These are phyloP conservation scores for Epichloe elymi DNA, from an alignment of 2,329 filamentous ascomycete species.

Conservation along the genomic window DNA sequence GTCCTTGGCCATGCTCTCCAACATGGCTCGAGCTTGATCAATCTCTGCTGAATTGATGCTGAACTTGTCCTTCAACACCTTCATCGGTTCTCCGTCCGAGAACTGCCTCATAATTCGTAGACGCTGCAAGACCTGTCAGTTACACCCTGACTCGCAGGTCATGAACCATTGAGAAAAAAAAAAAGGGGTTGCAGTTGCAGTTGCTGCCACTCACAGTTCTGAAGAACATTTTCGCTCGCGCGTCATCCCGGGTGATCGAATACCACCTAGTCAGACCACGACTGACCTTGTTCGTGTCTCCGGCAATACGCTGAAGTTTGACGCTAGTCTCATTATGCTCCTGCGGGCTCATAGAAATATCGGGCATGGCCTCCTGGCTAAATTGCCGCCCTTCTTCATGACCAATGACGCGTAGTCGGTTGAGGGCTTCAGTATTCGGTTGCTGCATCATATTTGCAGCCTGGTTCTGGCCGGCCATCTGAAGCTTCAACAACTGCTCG, in stretches of 20 bases:
- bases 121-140: slow-evolving; percentile 25
- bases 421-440: slow-evolving; percentile 13
- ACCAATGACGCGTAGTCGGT: slow-evolving; percentile 22
- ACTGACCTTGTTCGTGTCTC: slow-evolving; percentile 31
- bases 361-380: slow-evolving; percentile 25
- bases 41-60: slow-evolving; percentile 39
- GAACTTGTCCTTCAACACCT: slow-evolving; percentile 32
- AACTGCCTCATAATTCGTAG: slow-evolving; percentile 41
- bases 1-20: slow-evolving; percentile 41
- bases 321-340: slow-evolving; percentile 29
- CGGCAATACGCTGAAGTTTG: slow-evolving; percentile 29
- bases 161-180: neutral
- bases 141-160: neutral
- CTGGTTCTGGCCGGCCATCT: slow-evolving; percentile 14
- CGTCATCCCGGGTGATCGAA: slow-evolving; percentile 32
- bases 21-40: slow-evolving; percentile 32
- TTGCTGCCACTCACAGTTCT: slow-evolving; percentile 29
- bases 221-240: slow-evolving; percentile 38
- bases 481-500: slow-evolving; percentile 23
- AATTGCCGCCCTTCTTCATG: slow-evolving; percentile 29
- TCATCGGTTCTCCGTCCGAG: slow-evolving; percentile 33
- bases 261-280: slow-evolving; percentile 36
- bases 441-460: slow-evolving; percentile 8
- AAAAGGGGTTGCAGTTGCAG: neutral
- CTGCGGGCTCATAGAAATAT: slow-evolving; percentile 33